Evolutionary conservation across 2,329 filamentous ascomycete species (phyloP).

Genomic region (Ceratocystis destructans): DNA sequence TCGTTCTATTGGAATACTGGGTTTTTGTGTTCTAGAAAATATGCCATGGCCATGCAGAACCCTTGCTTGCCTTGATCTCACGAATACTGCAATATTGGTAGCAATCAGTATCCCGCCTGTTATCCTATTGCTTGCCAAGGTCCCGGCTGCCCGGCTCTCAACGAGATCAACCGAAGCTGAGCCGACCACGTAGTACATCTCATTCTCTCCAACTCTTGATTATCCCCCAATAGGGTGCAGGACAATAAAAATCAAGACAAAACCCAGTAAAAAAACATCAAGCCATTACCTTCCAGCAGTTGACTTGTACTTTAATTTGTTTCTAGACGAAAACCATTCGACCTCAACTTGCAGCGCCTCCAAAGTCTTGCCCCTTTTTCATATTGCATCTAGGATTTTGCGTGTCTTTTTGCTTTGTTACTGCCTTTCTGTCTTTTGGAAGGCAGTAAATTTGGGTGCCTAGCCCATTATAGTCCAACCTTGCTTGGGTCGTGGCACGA

Average conservation of each 20-base stretch:
- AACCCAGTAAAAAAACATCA: neutral
- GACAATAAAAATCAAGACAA: neutral
- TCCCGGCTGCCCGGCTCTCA: neutral
- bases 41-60: neutral
- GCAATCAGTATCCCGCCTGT: neutral
- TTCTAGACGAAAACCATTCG: neutral
- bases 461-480: slow-evolving; percentile 1
- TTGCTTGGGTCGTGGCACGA: neutral
- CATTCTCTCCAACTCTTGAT: neutral
- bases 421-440: neutral
- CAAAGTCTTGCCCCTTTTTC: neutral
- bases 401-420: neutral
- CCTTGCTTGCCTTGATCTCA: neutral
- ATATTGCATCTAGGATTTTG: neutral
- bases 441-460: neutral
- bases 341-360: neutral
- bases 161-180: neutral
- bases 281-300: neutral
- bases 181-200: neutral
- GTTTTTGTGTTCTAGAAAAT: neutral
- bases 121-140: neutral
- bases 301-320: neutral
- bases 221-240: neutral
- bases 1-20: too few species aligned
- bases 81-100: neutral